phyloP scores from a whole-genome alignment of 2,329 filamentous ascomycete species.

The Hypoxylon sp. region DNA sequence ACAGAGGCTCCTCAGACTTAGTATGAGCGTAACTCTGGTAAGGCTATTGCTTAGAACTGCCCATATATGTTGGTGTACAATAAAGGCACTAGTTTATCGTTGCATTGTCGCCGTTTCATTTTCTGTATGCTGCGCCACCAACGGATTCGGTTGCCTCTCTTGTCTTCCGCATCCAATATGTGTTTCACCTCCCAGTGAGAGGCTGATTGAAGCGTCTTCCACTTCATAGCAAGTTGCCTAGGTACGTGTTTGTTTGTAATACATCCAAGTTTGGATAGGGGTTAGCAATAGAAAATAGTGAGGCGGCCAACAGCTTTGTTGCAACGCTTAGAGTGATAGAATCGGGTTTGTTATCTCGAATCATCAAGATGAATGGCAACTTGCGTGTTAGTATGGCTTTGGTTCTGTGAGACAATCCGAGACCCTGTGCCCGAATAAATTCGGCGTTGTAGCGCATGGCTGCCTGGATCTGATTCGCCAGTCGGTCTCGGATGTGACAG shows the following conservation, averaged over 20 bases:
- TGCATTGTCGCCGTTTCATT: neutral
- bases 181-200: neutral
- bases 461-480: slow-evolving; percentile 7
- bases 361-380: neutral
- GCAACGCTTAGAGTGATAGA: neutral
- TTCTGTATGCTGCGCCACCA: slow-evolving; percentile 10
- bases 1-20: neutral
- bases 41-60: neutral
- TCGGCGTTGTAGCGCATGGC: neutral
- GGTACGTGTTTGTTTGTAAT: slow-evolving; percentile 5
- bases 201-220: neutral
- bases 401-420: slow-evolving; percentile 3
- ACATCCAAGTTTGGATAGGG: neutral
- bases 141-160: slow-evolving; percentile 9
- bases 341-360: neutral
- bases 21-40: neutral
- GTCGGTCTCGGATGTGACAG: slow-evolving; percentile 17
- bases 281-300: neutral
- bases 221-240: neutral
- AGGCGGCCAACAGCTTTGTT: slow-evolving; percentile 4
- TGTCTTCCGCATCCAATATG: neutral
- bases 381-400: slow-evolving; percentile 1
- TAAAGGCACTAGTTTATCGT: neutral
- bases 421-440: neutral
- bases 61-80: neutral